phyloP scores from a whole-genome alignment of 176 grass and related monocot genomes.

The Eragrostis nindensis region DNA sequence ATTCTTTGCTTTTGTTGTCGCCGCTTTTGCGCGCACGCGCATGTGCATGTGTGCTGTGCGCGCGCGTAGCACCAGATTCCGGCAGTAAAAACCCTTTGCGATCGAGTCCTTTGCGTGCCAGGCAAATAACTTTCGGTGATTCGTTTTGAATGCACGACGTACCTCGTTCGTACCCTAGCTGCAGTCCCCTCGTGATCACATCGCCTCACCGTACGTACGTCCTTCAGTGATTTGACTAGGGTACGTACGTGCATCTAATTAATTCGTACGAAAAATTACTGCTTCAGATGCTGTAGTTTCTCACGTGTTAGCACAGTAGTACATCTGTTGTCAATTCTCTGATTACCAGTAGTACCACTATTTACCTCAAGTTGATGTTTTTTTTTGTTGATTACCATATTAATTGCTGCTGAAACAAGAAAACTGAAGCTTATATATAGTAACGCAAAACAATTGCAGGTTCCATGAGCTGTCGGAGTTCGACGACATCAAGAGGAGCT shows the following conservation, averaged over 20 bases:
- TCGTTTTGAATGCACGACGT: not conserved
- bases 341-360: not conserved
- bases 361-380: not conserved
- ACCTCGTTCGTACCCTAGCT: not conserved
- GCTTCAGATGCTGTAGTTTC: conserved; percentile 1
- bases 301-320: not conserved
- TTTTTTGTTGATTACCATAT: not conserved
- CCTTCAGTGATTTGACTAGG: not conserved
- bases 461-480: conserved; percentile 93
- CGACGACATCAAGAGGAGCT: conserved; percentile 81
- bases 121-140: conserved; percentile 27
- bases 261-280: not conserved
- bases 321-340: not conserved
- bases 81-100: not conserved
- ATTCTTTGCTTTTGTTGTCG: not conserved
- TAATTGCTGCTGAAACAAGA: not conserved
- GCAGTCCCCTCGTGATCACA: not conserved
- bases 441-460: conserved; percentile 33
- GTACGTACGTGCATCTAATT: not conserved
- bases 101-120: not conserved
- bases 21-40: conserved; percentile 43
- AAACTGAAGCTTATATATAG: too few species aligned
- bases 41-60: too few species aligned
- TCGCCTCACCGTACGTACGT: not conserved
- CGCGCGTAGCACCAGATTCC: conserved; percentile 35